Percentiles rank a stretch among this genome's conserved stretches.
phyloP scores from a whole-genome alignment of 1,284 basidiomycete genomes.

The Rhodotorula glutinis region DNA sequence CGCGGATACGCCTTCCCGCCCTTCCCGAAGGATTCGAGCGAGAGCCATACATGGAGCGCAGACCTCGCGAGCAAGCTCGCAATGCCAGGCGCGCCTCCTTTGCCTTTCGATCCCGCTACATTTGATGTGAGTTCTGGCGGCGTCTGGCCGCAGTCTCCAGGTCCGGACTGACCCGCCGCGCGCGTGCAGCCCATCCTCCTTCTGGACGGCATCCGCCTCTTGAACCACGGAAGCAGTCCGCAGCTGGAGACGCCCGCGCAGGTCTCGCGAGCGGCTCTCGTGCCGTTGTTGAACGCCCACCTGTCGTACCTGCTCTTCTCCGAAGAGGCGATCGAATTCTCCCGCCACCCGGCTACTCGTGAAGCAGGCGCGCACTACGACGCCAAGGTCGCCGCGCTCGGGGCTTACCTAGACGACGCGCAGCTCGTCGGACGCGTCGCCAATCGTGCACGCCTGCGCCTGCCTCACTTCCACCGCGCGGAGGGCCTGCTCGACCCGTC shows the following conservation, averaged over 20 bases:
- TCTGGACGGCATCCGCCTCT: slow-evolving; percentile 42
- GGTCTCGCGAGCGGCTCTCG: slow-evolving; percentile 25
- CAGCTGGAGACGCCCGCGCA: slow-evolving; percentile 1
- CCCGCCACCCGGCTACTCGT: slow-evolving; percentile 17
- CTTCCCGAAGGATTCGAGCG: slow-evolving; percentile 25
- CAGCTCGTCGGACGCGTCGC: slow-evolving; percentile 40
- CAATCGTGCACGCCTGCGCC: slow-evolving; percentile 36
- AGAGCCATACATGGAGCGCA: slow-evolving; percentile 24
- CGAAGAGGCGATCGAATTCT: slow-evolving; percentile 21
- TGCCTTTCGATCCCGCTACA: slow-evolving; percentile 37
- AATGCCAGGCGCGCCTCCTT: slow-evolving; percentile 19
- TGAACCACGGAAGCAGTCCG: slow-evolving; percentile 28
- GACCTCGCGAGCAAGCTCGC: slow-evolving; percentile 12
- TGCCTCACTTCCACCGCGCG: slow-evolving; percentile 18
- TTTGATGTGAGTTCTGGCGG: slow-evolving; percentile 39
- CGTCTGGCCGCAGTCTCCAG: rapidly evolving
- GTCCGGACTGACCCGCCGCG: not conserved
- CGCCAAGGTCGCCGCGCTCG: slow-evolving; percentile 42
- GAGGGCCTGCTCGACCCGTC: slow-evolving; percentile 29
- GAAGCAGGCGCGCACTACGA: slow-evolving; percentile 39
- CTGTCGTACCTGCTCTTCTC: slow-evolving; percentile 41
- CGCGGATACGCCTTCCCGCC: slow-evolving; percentile 43
- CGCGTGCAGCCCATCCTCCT: slow-evolving; percentile 35
- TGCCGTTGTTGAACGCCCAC: slow-evolving; percentile 38
- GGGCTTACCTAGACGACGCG: slow-evolving; percentile 43